These are phyloP conservation scores for Pholiota conissans DNA, from an alignment of 768 basidiomycete genomes.

Conservation along the genomic window DNA sequence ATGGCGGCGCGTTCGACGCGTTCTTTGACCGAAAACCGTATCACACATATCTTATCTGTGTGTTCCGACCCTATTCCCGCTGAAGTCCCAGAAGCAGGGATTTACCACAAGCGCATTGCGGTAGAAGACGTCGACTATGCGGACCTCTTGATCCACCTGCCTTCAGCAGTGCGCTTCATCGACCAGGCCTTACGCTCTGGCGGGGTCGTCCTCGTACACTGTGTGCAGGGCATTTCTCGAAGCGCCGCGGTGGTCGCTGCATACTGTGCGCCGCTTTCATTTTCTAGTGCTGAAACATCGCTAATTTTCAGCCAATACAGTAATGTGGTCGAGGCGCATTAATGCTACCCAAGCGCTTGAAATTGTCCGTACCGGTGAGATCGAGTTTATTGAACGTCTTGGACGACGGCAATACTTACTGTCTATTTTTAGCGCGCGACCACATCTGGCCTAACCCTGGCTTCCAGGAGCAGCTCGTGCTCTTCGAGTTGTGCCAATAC, in stretches of 20 bases:
- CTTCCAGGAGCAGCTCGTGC: constrained; percentile 75
- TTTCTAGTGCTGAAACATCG: neutral
- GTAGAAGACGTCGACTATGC: constrained; percentile 72
- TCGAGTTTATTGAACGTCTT: constrained; percentile 11
- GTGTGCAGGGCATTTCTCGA: constrained; percentile 64
- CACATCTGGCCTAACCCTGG: constrained; percentile 81
- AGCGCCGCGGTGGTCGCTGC: constrained; percentile 74
- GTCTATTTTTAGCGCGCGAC: constrained; percentile 52
- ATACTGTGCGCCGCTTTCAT: constrained; percentile 56
- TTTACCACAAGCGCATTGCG: constrained; percentile 68
- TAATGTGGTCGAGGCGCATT: constrained; percentile 66
- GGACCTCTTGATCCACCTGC: constrained; percentile 66
- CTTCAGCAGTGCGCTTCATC: constrained; percentile 65
- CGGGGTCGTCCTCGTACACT: constrained; percentile 67
- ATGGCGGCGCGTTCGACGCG: constrained; percentile 70
- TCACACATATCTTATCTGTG: constrained; percentile 80
- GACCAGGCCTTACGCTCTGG: constrained; percentile 57
- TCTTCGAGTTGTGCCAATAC: constrained; percentile 75
- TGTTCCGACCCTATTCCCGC: constrained; percentile 72
- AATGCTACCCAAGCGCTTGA: constrained; percentile 59
- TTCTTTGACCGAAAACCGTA: constrained; percentile 68
- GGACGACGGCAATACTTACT: constrained; percentile 3
- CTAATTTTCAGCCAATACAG: constrained; percentile 31
- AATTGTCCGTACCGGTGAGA: constrained; percentile 56
- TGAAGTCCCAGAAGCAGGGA: constrained; percentile 68